Conservation (phyloP, 1,284 basidiomycete species). For the Vanrija pseudolonga region DNA sequence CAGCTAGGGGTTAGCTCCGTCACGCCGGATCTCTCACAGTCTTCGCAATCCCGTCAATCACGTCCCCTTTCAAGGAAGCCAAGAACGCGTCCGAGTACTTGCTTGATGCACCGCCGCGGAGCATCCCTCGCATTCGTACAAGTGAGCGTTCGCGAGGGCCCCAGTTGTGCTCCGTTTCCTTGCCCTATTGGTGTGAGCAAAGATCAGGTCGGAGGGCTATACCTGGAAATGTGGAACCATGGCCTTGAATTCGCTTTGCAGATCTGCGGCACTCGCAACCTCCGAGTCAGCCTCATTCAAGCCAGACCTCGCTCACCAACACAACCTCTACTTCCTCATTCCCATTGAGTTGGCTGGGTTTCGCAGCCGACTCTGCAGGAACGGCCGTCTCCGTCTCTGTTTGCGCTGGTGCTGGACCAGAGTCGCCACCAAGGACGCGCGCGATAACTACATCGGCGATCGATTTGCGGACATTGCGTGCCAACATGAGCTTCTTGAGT, state of each 20-base stretch:
- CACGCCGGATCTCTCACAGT: slow-evolving; percentile 60
- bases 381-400: slow-evolving; percentile 54
- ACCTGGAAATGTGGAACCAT: slow-evolving; percentile 81
- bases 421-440: slow-evolving; percentile 42
- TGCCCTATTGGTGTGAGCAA: slow-evolving; percentile 59
- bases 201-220: slow-evolving; percentile 15
- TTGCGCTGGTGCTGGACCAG: slow-evolving; percentile 47
- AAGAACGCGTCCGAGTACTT: slow-evolving; percentile 73
- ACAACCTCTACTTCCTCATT: slow-evolving; percentile 60
- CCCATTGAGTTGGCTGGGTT: slow-evolving; percentile 27
- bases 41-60: slow-evolving; percentile 79
- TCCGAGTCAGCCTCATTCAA: slow-evolving; percentile 40
- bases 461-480: slow-evolving; percentile 77
- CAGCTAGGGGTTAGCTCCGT: slow-evolving; percentile 55
- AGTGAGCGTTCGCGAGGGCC: slow-evolving; percentile 73
- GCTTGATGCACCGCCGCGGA: slow-evolving; percentile 73
- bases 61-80: slow-evolving; percentile 65
- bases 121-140: slow-evolving; percentile 80
- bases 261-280: slow-evolving; percentile 77
- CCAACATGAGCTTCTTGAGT: slow-evolving; percentile 84
- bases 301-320: slow-evolving; percentile 57
- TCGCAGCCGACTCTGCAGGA: neutral
- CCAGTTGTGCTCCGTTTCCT: slow-evolving; percentile 98
- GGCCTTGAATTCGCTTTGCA: slow-evolving; percentile 74
- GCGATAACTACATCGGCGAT: slow-evolving; percentile 57